phyloP scores from a whole-genome alignment of 495 filamentous ascomycete genomes.

The Penicillium taxi region DNA sequence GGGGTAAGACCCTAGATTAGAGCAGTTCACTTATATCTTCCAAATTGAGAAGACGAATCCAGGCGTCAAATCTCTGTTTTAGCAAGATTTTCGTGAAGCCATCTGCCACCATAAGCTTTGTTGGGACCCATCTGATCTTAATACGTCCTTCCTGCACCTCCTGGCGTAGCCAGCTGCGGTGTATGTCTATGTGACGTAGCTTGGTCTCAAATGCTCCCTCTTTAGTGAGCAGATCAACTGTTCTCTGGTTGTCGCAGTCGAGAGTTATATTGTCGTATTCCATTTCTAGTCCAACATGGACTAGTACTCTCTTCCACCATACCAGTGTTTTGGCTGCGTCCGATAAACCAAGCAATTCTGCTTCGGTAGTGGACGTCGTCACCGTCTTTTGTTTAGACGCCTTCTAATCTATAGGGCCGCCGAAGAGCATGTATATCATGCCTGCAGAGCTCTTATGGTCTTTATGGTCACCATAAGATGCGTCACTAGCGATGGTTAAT shows the following conservation, averaged over 20 bases:
- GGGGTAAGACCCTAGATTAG: no score
- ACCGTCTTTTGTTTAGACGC: conserved; percentile 16
- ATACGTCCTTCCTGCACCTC: conserved; percentile 4
- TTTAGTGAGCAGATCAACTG: conserved; percentile 1
- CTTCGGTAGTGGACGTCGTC: conserved; percentile 6
- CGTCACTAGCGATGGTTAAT: conserved; percentile 9
- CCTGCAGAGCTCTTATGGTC: conserved; percentile 12
- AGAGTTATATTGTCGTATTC: not conserved
- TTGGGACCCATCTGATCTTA: conserved; percentile 4
- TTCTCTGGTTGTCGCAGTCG: conserved; percentile 1
- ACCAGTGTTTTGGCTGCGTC: conserved; percentile 1
- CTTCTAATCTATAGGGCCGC: conserved; percentile 16
- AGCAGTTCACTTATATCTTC: no score
- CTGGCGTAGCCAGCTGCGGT: conserved; percentile 11
- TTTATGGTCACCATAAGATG: conserved; percentile 13
- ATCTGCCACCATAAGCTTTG: conserved; percentile 6
- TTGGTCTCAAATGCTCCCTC: conserved; percentile 6
- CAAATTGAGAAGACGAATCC: no score
- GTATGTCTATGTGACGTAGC: conserved; percentile 14
- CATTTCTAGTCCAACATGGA: not conserved
- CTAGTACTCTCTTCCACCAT: conserved; percentile 8
- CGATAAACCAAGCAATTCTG: conserved; percentile 10
- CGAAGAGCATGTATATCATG: conserved; percentile 12
- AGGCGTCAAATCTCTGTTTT: conserved; percentile 5
- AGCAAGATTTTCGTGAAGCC: conserved; percentile 11